These are phyloP conservation scores for Eleusine coracana DNA, from an alignment of 176 grass and related monocot species.

Conservation along the genomic window DNA sequence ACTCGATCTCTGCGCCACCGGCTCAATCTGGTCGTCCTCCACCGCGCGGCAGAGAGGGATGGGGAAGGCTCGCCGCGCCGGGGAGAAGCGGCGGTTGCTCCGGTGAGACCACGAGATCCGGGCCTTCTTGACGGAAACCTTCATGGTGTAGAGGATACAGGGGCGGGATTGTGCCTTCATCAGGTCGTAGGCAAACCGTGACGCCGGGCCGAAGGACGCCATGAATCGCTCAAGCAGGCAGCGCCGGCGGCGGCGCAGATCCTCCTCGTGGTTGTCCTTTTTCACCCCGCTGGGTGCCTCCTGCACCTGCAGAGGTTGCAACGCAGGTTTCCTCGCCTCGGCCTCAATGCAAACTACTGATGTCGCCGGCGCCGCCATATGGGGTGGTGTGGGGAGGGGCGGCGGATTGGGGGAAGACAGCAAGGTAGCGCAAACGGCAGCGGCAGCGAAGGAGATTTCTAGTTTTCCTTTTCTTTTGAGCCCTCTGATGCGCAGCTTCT, in stretches of 20 bases:
- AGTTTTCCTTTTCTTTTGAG: too few species aligned
- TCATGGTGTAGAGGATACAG: not conserved
- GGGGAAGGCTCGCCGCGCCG: not conserved
- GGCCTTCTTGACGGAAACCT: not conserved
- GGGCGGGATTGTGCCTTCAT: not conserved
- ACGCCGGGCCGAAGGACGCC: not conserved
- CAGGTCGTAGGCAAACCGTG: not conserved
- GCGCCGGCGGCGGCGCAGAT: not conserved
- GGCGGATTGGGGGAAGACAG: not conserved
- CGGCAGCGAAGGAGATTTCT: too few species aligned
- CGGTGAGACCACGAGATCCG: not conserved
- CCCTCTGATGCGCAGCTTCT: too few species aligned
- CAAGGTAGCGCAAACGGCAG: too few species aligned
- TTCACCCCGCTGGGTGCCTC: not conserved
- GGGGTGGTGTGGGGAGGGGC: not conserved
- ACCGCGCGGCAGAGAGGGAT: not conserved
- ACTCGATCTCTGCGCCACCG: not conserved
- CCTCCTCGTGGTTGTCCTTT: not conserved
- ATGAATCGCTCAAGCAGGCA: not conserved
- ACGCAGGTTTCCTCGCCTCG: not conserved
- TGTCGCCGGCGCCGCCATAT: constrained; percentile 13
- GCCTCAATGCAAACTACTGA: not conserved
- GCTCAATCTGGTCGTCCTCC: not conserved
- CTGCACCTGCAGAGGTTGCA: not conserved
- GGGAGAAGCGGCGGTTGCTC: not conserved